Base-by-base conservation (phyloP, 768 basidiomycete genomes). In the Pulveroboletus sp. region DNA sequence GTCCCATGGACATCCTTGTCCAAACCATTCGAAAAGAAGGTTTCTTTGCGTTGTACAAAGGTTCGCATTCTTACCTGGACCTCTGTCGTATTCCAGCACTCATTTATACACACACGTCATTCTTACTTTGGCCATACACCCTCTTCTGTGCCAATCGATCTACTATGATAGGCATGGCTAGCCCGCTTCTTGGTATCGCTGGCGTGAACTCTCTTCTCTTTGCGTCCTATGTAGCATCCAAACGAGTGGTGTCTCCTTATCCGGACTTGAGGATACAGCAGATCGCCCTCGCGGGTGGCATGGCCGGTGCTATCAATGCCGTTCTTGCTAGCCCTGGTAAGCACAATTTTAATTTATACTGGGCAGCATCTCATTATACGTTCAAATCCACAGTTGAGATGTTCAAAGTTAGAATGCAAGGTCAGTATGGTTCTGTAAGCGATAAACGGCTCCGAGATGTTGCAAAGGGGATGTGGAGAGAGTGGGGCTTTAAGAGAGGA, bases 341-440 rank as follows among this genome's bases (percentile, higher is more conserved):
- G 72, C 32, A 12, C 20, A 12, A 12, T 16, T 24, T 32, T 38
- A 25, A 19, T 6, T 14, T 25, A 27, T 4, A 5, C 27, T 19
- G 16, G 16, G 24, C 24, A 31, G 23, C 9, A 14, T 41, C 38
- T 37, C 20, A 6, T 24, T 24, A 33, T 16, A 33, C 7, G 1
- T 25, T 17, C 10, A 2, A 14, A 32, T 14, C 52, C 36, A 45
- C 51, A 91, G 90, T 93, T 43, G 97, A 99, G 69, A 91, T 98
- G 89, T 97, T 97, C 75, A 98, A 99, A 70, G 91, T 97, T 24
- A 80, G 90, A 16, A 97, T 97, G 95, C 94, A 97, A 69, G 94
- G 88, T 7, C 90, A 97, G 64, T 95, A 97, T 58, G 95, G 94
- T 11, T 77, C 75, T 4, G 75, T 81, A 12, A 76, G 78, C 9